phyloP scores from a whole-genome alignment of 1,139 yeast species.

The Yamadazyma friedrichii region DNA sequence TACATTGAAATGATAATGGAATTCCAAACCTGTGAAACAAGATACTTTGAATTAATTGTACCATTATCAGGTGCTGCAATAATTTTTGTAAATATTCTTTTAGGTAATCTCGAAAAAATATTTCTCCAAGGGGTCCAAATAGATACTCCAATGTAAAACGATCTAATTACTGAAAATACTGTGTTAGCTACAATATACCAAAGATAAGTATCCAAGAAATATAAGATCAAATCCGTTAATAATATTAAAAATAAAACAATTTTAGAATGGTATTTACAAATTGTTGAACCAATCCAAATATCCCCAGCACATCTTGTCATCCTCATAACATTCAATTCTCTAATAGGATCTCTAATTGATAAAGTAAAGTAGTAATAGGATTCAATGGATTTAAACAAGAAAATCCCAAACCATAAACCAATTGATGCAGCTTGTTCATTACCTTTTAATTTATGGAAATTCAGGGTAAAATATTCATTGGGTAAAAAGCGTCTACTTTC shows the following conservation, averaged over 20 bases:
- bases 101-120: slow-evolving; percentile 50
- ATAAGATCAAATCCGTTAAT: slow-evolving; percentile 44
- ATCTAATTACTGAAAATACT: slow-evolving; percentile 45
- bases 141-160: slow-evolving; percentile 51
- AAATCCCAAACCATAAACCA: slow-evolving; percentile 48
- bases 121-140: slow-evolving; percentile 62
- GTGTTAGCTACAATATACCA: slow-evolving; percentile 60
- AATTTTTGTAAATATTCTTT: slow-evolving; percentile 47
- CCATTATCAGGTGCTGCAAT: slow-evolving; percentile 30
- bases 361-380: slow-evolving; percentile 52
- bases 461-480: slow-evolving; percentile 33
- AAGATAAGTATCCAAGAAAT: slow-evolving; percentile 52
- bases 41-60: slow-evolving; percentile 29
- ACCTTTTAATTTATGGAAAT: slow-evolving; percentile 36
- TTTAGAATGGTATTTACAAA: slow-evolving; percentile 41
- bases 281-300: slow-evolving; percentile 34
- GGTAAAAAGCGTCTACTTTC: slow-evolving; percentile 31
- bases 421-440: slow-evolving; percentile 40
- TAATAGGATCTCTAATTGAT: slow-evolving; percentile 47
- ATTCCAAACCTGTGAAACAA: slow-evolving; percentile 54
- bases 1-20: slow-evolving; percentile 56
- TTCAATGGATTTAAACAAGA: slow-evolving; percentile 46
- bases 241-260: slow-evolving; percentile 38
- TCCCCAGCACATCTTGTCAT: slow-evolving; percentile 46
- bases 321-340: slow-evolving; percentile 45